Base-by-base conservation (phyloP, 2,329 filamentous ascomycete genomes). In the Aspergillus hortae region DNA sequence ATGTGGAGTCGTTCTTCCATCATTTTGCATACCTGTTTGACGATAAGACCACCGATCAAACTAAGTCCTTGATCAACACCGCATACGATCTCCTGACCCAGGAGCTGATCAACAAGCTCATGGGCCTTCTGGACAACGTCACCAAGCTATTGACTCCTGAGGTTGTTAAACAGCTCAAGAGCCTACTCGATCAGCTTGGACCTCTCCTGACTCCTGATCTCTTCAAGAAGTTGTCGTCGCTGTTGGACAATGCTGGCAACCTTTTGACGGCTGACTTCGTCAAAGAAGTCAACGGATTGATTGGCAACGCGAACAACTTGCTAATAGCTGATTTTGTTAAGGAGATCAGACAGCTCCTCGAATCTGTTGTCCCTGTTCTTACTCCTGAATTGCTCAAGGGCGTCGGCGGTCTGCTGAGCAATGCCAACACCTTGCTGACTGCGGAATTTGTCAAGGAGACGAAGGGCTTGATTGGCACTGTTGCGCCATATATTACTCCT, bases 1-100 rank as follows among this genome's bases (percentile, higher is more conserved):
- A 68, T 50, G 56, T 67, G 9, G 63, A 68, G 40, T 67, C 65
- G n/a, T 68, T 68, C 56, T 64, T 68, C 59, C 60, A 68, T 51
- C 65, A 68, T 41, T 54, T 68, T 41, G 64, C 65, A n/a, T 65
- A 63, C 42, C 55, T 68, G 27, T 59, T 68, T 15, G 66, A 68
- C 46, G 65, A 67, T 42, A 60, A 63, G 52, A 67, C 65, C 6
- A 67, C 66, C 19, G 54, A 61, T 9, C 60, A 67, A 51, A 61
- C 64, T 41, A 67, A 67, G 54, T 53, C 48, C 10, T 47, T 68
- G 51, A 58, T 68, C 40, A 53, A 60, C 32, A 58, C 60, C 17
- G 65, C 56, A 32, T 57, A 53, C 12, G 52, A 54, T 5, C 53
- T 66, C 32, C 45, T 68, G 35, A 66, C 58, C n/a, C 52, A 58